phyloP scores from a whole-genome alignment of 1,284 basidiomycete species.

The Pulchroboletus neoregius region DNA sequence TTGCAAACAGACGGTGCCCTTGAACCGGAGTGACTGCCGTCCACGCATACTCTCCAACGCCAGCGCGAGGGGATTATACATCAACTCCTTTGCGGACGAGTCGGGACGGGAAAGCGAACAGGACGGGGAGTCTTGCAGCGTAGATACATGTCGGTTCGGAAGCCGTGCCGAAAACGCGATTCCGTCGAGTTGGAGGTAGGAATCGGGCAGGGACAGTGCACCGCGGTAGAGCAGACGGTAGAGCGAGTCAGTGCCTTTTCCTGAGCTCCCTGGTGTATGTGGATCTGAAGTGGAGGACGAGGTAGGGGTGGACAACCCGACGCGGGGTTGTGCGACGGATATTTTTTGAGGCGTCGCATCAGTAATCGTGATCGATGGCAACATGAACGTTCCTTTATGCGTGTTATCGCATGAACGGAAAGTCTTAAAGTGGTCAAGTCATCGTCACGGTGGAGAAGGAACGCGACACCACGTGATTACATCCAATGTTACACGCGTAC shows the following conservation, averaged over 20 bases:
- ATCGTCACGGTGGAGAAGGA: not conserved
- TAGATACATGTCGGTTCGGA: constrained; percentile 6
- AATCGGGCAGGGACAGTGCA: constrained; percentile 69
- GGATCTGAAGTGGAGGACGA: not conserved
- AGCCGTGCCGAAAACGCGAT: constrained; percentile 56
- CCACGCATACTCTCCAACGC: constrained; percentile 78
- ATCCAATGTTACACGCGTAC: not conserved
- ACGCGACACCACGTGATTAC: constrained; percentile 18
- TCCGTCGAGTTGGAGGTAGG: constrained; percentile 66
- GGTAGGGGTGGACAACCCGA: too few relatives aligned
- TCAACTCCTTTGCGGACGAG: constrained; percentile 38
- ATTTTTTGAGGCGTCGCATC: constrained; percentile 24
- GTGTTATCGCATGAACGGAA: too few relatives aligned
- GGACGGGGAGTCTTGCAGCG: constrained; percentile 40
- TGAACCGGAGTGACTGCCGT: constrained; percentile 57
- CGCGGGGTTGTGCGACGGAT: not conserved
- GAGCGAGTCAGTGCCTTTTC: constrained; percentile 7
- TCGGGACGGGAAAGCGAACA: constrained; percentile 17
- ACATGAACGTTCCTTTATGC: not conserved
- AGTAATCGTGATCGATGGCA: constrained; percentile 15
- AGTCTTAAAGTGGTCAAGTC: not conserved
- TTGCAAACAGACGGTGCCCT: constrained; percentile 48
- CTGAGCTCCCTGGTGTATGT: constrained; percentile 1
- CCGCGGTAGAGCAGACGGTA: constrained; percentile 69
- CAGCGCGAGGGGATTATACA: constrained; percentile 66